phyloP scores from a whole-genome alignment of 2,329 filamentous ascomycete genomes.

The Penicillium rolfsii region DNA sequence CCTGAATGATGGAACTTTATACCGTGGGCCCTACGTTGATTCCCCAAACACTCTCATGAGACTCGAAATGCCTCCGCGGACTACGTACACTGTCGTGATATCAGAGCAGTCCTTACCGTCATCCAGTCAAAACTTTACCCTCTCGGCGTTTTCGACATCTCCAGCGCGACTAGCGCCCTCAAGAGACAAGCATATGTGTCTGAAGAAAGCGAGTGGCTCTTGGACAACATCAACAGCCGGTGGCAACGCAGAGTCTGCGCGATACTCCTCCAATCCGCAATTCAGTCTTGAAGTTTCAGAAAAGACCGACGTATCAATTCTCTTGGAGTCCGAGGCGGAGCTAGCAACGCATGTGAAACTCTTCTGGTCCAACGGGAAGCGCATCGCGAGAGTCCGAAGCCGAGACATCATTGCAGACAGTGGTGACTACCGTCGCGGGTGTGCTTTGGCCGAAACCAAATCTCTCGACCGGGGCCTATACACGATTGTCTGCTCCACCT shows the following conservation, averaged over 20 bases:
- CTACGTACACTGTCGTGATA: conserved; percentile 66
- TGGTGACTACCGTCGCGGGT: conserved; percentile 84
- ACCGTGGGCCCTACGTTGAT: conserved; percentile 86
- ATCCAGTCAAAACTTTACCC: conserved; percentile 77
- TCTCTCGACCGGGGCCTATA: conserved; percentile 73
- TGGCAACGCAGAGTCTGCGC: conserved; percentile 75
- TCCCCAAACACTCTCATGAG: conserved; percentile 88
- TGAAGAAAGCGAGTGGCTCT: conserved; percentile 61
- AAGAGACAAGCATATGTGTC: conserved; percentile 61
- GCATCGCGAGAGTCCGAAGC: conserved; percentile 68
- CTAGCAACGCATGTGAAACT: conserved; percentile 83
- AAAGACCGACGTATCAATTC: conserved; percentile 67
- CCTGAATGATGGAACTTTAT: conserved; percentile 70
- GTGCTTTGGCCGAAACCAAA: conserved; percentile 67
- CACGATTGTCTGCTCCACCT: conserved; percentile 88
- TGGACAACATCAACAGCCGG: conserved; percentile 84
- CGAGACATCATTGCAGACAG: conserved; percentile 81
- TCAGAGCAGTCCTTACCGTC: conserved; percentile 78
- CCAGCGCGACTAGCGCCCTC: conserved; percentile 66
- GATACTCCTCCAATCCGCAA: conserved; percentile 86
- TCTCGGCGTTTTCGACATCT: conserved; percentile 76
- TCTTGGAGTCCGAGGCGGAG: conserved; percentile 71
- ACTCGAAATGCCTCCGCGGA: conserved; percentile 61
- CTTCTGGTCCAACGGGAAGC: conserved; percentile 73
- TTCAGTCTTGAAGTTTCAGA: conserved; percentile 66